Conservation (phyloP, 2,329 filamentous ascomycete species). For the Drechmeria coniospora region DNA sequence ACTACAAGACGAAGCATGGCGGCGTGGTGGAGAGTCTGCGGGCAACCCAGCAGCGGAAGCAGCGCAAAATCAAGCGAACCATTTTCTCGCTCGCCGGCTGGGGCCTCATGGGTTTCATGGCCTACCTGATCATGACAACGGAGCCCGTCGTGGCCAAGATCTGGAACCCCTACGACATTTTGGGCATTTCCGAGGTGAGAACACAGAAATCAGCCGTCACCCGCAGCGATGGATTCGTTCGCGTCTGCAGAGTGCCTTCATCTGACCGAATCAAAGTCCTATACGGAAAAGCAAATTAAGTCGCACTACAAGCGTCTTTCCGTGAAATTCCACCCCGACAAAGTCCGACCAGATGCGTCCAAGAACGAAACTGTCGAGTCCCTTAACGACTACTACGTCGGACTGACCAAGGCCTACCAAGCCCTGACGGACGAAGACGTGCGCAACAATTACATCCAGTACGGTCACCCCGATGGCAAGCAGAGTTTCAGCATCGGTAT, state of each 20-base stretch:
- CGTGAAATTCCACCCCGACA: constrained; percentile 82
- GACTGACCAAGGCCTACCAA: constrained; percentile 96
- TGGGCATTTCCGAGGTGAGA: constrained; percentile 67
- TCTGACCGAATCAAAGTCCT: too few species aligned
- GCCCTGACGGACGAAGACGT: constrained; percentile 93
- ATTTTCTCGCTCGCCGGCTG: constrained; percentile 65
- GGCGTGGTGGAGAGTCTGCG: constrained; percentile 72
- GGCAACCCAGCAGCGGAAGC: constrained; percentile 75
- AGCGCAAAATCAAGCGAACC: constrained; percentile 75
- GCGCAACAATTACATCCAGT: constrained; percentile 92
- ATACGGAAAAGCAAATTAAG: constrained; percentile 83
- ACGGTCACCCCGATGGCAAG: constrained; percentile 92
- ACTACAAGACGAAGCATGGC: constrained; percentile 68
- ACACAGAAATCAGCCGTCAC: background rate
- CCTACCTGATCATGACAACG: constrained; percentile 76
- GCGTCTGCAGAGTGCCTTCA: too few species aligned
- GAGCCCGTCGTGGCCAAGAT: constrained; percentile 57
- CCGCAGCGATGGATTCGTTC: too few species aligned
- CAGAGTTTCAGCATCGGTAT: constrained; percentile 98
- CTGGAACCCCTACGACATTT: constrained; percentile 94
- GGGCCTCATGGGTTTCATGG: constrained; percentile 74
- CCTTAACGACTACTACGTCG: constrained; percentile 80
- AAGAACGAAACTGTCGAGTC: constrained; percentile 82
- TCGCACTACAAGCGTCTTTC: constrained; percentile 78
- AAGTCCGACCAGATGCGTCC: constrained; percentile 63